Base-by-base conservation (phyloP, 805 yeast genomes). In the Zygosaccharomyces siamensis region DNA sequence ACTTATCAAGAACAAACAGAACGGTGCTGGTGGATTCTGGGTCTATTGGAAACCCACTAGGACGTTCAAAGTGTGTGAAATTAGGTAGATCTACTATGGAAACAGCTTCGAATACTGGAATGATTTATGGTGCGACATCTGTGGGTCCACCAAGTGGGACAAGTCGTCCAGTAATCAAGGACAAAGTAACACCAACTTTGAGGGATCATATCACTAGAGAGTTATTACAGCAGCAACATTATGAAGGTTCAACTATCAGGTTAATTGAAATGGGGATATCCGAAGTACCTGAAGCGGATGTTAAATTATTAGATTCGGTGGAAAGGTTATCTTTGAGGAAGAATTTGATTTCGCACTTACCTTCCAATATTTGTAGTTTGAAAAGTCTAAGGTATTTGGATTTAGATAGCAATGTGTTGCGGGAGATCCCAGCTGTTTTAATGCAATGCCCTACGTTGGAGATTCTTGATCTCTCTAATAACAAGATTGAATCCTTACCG, bases 381-480 rank as follows among this genome's bases (percentile, higher is more conserved):
- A 56, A 72, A 11, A 66, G 71, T 39, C 66, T 86, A 45, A 71
- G 78, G 47, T 83, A 81, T 53, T 66, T 87, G 48, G 92, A 86
- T 62, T 65, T 87, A 40, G 85, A 86, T 60, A 71, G 73, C 50
- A 87, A 87, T 62, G 61, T 68, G 39, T 72, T 87, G 45, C 55
- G 70, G 2, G 71, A 67, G 40, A 73, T 86, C 39, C 89, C 95
- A 0, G 62, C 66, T 1, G 60, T 72, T 5, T 57, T 79, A 50
- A 50, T 63, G 23, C 62, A 63, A 32, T 62, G 71, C 55, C 57
- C 63, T 10, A 70, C 72, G 6, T 66, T 86, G 47, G 90, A 84
- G 57, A 80, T 81, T 45, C 64, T 86, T 37, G 92, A 86, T 63
- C 62, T 86, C 18, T 80, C 89, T 18, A 66, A 71, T 32, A 86